Percentiles rank a stretch among this genome's conserved stretches.
Conservation (phyloP, 1,284 basidiomycete genomes). For the Sphaerobolus stellatus region DNA sequence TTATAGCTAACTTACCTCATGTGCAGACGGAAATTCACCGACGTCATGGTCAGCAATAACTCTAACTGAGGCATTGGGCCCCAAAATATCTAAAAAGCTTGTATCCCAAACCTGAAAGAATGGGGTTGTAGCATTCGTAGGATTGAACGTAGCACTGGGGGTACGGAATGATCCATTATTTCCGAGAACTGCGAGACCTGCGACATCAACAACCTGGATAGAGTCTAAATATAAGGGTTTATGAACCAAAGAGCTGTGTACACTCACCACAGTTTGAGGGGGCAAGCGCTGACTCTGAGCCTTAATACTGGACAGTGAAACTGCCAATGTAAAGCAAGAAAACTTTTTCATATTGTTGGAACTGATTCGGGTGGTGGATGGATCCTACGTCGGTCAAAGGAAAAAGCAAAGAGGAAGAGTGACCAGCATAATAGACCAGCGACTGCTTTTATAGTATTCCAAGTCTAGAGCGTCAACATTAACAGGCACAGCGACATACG, state of each 20-base stretch:
- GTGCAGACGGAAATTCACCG: slow-evolving; percentile 63
- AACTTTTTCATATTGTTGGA: too few species aligned
- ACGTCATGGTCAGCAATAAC: slow-evolving; percentile 55
- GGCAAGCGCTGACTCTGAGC: not conserved
- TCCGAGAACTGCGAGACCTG: slow-evolving; percentile 31
- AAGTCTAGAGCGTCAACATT: too few species aligned
- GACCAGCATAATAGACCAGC: too few species aligned
- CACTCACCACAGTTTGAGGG: slow-evolving; percentile 12
- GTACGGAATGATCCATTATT: slow-evolving; percentile 30
- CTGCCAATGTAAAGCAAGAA: too few species aligned
- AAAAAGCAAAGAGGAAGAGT: too few species aligned
- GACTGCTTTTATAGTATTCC: too few species aligned
- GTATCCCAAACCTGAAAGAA: slow-evolving; percentile 71
- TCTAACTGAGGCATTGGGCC: slow-evolving; percentile 54
- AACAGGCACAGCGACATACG: too few species aligned
- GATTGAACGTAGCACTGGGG: slow-evolving; percentile 34
- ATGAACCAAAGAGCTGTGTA: not conserved
- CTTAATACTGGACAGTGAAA: too few species aligned
- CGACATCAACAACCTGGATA: slow-evolving; percentile 30
- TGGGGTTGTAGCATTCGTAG: slow-evolving; percentile 46
- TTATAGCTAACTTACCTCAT: slow-evolving; percentile 34
- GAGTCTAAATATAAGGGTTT: not conserved
- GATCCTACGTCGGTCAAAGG: too few species aligned
- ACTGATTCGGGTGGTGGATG: too few species aligned
- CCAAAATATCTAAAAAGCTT: slow-evolving; percentile 60